Conservation (phyloP, 1,139 yeast species). For the Kurtzmaniella quercitrusa region DNA sequence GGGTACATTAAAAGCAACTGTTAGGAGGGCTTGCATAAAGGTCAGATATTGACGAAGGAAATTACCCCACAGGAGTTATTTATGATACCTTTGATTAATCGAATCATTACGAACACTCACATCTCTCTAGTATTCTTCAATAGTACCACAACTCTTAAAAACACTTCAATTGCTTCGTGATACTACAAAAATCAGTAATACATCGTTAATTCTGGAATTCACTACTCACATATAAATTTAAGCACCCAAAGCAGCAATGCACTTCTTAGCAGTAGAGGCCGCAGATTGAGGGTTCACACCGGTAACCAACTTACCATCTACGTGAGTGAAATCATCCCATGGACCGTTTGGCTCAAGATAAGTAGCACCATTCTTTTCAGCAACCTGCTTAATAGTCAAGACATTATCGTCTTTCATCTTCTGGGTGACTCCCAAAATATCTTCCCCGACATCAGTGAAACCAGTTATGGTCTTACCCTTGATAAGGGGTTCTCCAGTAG, state of each 20-base stretch:
- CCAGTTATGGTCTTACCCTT: slow-evolving; percentile 57
- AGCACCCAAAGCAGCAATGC: not conserved
- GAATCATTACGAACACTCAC: too few species aligned
- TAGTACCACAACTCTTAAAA: too few species aligned
- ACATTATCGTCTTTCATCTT: slow-evolving; percentile 30
- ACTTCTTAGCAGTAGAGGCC: slow-evolving; percentile 34
- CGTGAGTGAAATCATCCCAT: slow-evolving; percentile 48
- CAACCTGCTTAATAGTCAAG: slow-evolving; percentile 31
- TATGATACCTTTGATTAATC: too few species aligned
- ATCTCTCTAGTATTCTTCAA: too few species aligned
- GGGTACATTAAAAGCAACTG: too few species aligned
- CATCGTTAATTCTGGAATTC: too few species aligned
- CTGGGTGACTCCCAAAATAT: slow-evolving; percentile 29
- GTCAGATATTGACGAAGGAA: too few species aligned
- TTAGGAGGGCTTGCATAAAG: too few species aligned
- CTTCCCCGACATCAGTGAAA: slow-evolving; percentile 56
- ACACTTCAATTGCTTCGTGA: too few species aligned
- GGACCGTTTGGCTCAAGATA: slow-evolving; percentile 44
- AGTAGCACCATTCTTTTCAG: slow-evolving; percentile 36
- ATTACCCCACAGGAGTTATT: too few species aligned
- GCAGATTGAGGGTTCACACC: slow-evolving; percentile 66
- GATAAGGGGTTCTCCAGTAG: slow-evolving; percentile 41
- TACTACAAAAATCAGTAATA: too few species aligned
- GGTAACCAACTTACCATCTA: slow-evolving; percentile 54
- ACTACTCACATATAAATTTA: too few species aligned